Base-by-base conservation (phyloP, 805 yeast species). In the Metschnikowia colocasiae region DNA sequence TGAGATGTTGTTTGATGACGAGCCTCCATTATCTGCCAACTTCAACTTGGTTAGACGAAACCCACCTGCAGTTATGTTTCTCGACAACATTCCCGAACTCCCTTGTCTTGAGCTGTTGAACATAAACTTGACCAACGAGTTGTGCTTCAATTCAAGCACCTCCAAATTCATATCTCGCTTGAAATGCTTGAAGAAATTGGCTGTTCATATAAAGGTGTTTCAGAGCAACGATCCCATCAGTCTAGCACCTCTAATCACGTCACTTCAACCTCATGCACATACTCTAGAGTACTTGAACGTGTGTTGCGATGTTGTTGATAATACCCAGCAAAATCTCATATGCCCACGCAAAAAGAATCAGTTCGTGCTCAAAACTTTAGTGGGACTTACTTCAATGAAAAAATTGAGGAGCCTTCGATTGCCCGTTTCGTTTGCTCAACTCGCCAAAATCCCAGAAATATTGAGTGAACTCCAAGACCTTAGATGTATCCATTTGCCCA, bases 61-160 rank as follows among this genome's bases (percentile, higher is more conserved):
- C 3, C 57, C 52, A 10, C 55, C 57, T 6, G 27, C 48, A 1
- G n/a, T 27, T 12, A 36, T 51, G 22, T 55, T 55, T 27, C 44
- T 53, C 23, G 53, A 49, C 15, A 26, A 36, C 12, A 37, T 53
- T n/a, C 48, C 43, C 3, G 36, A 40, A 3, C 34, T 51, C n/a
- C 19, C 19, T 6, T 12, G 27, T 6, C 44, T 53, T 33, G 22
- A 23, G 18, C 52, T 47, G 56, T 47, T 55, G 23, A 41, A 44
- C 26, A 26, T 53, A 40, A 46, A 46, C 31, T 26, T 55, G n/a
- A 16, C 43, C 20, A 53, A 53, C 42, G 53, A 53, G 26, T 29
- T 53, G 30, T 49, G 57, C 42, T 50, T 27, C 37, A 52, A 55
- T 19, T 16, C 41, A 7, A 27, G 47, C 31, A 46, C 52, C 7